Base-by-base conservation (phyloP, 805 yeast genomes). In the Kluyveromyces aestuarii region DNA sequence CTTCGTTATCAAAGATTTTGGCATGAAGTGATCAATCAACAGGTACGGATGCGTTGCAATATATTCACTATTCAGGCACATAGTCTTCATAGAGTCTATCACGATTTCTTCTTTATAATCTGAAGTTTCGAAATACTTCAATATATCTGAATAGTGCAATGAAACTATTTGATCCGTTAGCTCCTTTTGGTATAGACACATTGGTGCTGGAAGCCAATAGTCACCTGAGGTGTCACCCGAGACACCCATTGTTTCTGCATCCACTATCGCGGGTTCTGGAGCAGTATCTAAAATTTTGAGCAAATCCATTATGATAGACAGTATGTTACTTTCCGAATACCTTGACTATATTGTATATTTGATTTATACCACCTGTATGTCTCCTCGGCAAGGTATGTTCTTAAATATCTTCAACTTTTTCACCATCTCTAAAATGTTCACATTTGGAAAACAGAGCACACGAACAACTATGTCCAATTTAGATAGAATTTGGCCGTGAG, bases 31-130 rank as follows among this genome's bases (percentile, higher is more conserved):
- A 50, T 82, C 82, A 47, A 91, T 87, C 46, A 91, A 68, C 45
- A 91, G 66, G 58, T 84, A 90, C 0, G 98, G 98, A 67, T 91
- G 99, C 0, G 91, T 80, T 21, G 95, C 81, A 2, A 90, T 93
- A 25, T 83, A 72, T 62, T 82, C 83, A 41, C 90, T 79, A 66
- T 90, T 89, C 50, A 77, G 66, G 50, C 87, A 77, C 64, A 95
- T 78, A 8, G 87, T 83, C 51, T 80, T 77, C 63, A 91, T 72
- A 0, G 95, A 82, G 59, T 87, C 87, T n/a, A 81, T 71, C 37
- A 85, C 77, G 27, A 86, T 78, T 43, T 74, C 74, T 45, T 78
- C 80, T 43, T 70, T 65, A 40, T 66, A 71, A 48, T 71, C 69
- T 35, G 70, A 66, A 1, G 74, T 68, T 62, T 88, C 95, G 60